phyloP scores from a whole-genome alignment of 2,329 filamentous ascomycete genomes.

The Penicillium sp. region DNA sequence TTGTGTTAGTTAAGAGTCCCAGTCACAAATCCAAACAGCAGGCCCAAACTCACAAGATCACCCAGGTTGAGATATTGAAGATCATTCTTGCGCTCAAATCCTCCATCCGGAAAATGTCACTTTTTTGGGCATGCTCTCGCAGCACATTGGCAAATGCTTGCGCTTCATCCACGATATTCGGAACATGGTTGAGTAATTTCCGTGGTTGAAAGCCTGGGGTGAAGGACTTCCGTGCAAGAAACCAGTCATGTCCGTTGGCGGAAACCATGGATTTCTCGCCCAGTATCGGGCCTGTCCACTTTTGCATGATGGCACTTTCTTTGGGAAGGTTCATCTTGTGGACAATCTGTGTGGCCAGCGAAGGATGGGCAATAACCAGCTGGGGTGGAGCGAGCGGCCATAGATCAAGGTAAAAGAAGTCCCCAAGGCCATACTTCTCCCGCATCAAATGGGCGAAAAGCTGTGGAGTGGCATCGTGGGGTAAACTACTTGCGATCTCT shows the following conservation, averaged over 20 bases:
- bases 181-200: slow-evolving; percentile 8
- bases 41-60: slow-evolving; percentile 6
- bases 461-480: slow-evolving; percentile 12
- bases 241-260: slow-evolving; percentile 38
- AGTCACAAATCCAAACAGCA: not conserved
- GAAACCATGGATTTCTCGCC: slow-evolving; percentile 31
- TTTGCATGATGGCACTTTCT: slow-evolving; percentile 22
- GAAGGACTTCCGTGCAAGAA: slow-evolving; percentile 15
- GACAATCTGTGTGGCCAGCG: slow-evolving; percentile 36
- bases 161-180: slow-evolving; percentile 10
- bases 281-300: slow-evolving; percentile 21
- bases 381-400: slow-evolving; percentile 36
- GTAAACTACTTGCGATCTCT: slow-evolving; percentile 14
- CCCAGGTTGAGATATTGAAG: slow-evolving; percentile 9
- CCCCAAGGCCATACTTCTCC: slow-evolving; percentile 12
- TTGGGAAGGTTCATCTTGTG: slow-evolving; percentile 35
- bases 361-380: slow-evolving; percentile 34
- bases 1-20: not conserved
- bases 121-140: slow-evolving; percentile 2
- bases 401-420: slow-evolving; percentile 31
- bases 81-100: slow-evolving; percentile 10
- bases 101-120: slow-evolving; percentile 10
- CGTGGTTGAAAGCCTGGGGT: slow-evolving; percentile 8
- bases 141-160: slow-evolving; percentile 8
- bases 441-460: slow-evolving; percentile 15